These are phyloP conservation scores for Astragalus membranaceus DNA, from an alignment of 306 rosid species.

Conservation along the genomic window DNA sequence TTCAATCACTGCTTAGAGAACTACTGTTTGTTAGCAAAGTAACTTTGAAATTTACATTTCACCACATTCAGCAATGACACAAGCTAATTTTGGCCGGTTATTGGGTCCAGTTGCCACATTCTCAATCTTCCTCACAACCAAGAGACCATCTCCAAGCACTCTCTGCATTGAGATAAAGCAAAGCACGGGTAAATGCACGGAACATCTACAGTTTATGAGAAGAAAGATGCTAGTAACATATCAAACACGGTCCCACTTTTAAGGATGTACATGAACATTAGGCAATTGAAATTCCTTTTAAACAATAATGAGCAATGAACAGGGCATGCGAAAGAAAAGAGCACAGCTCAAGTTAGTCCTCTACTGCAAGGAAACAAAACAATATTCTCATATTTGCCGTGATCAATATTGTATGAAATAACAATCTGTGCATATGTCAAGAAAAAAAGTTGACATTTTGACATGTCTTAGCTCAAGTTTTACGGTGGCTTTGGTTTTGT, in stretches of 20 bases:
- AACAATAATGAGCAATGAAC: neutral
- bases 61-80: conserved; percentile 87
- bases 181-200: neutral
- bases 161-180: conserved; percentile 48
- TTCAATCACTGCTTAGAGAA: neutral
- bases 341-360: neutral
- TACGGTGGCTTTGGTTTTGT: conserved; percentile 2
- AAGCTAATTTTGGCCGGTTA: conserved; percentile 79
- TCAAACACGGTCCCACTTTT: neutral
- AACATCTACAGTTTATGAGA: neutral
- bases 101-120: conserved; percentile 94
- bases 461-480: conserved; percentile 6
- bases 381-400: neutral
- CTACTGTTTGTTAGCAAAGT: neutral
- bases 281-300: neutral
- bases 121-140: conserved; percentile 95
- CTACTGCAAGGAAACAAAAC: neutral
- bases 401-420: neutral
- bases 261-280: neutral
- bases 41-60: conserved; percentile 56
- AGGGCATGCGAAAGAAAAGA: neutral
- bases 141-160: conserved; percentile 97
- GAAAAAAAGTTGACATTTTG: neutral
- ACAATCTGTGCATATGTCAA: neutral
- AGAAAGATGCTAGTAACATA: conserved; percentile 1